Percentiles rank a stretch among this genome's conserved stretches.
Conservation (phyloP, 257 asterid species). For the Nicotiana paniculata region DNA sequence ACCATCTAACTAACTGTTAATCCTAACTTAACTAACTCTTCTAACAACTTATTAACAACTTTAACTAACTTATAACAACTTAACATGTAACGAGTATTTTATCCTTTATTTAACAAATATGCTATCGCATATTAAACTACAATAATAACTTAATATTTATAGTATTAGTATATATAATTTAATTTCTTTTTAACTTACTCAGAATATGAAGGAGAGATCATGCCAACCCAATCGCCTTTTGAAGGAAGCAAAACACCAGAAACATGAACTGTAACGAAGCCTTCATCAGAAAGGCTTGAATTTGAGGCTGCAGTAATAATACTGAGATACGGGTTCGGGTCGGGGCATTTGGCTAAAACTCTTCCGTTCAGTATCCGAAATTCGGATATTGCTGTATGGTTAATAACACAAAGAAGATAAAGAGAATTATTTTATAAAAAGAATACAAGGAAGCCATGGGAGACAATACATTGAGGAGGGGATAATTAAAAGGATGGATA, state of each 20-base stretch:
- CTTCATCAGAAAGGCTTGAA: conserved; percentile 43
- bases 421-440: neutral
- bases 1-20: no score
- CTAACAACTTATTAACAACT: no score
- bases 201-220: conserved; percentile 74
- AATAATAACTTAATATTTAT: no score
- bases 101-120: no score
- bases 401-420: conserved; percentile 6
- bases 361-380: conserved; percentile 60
- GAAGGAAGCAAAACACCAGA: conserved; percentile 52
- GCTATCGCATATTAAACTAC: no score
- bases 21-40: no score
- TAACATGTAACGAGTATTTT: no score
- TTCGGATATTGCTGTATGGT: conserved; percentile 59
- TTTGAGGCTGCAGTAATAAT: conserved; percentile 19
- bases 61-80: no score
- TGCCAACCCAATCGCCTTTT: conserved; percentile 57
- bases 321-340: conserved; percentile 42
- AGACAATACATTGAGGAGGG: neutral
- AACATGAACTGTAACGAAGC: conserved; percentile 39
- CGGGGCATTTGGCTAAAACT: conserved; percentile 25
- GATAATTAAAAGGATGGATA: neutral
- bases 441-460: neutral
- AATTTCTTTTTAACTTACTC: conserved; percentile 24
- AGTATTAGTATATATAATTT: neutral